These are phyloP conservation scores for Corchorus olitorius DNA, from an alignment of 345 rosid genomes.

Conservation along the genomic window DNA sequence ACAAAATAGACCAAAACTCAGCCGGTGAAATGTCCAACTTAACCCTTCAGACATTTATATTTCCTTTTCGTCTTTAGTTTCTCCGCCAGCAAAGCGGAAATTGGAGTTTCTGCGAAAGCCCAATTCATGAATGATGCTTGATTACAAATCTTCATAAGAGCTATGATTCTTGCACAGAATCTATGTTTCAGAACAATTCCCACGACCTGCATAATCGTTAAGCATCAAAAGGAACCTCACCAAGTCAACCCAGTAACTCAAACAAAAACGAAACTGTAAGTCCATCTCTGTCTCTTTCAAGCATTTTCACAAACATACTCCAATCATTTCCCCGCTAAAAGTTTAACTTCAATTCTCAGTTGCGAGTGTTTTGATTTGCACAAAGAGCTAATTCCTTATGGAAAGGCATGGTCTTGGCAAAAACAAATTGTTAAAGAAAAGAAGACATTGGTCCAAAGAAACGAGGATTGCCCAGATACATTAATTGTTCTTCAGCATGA, in stretches of 20 bases:
- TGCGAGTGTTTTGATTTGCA: conserved; percentile 70
- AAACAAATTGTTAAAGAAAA: conserved; percentile 57
- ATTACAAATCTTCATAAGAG: conserved; percentile 3
- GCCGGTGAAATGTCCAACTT: conserved; percentile 2
- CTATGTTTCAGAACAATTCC: conserved; percentile 27
- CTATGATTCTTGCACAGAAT: conserved; percentile 28
- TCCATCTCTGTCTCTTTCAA: conserved; percentile 12
- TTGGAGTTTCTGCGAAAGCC: neutral
- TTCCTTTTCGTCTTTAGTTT: conserved; percentile 15
- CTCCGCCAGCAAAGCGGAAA: neutral
- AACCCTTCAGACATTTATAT: conserved; percentile 4
- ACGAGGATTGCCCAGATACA: conserved; percentile 65
- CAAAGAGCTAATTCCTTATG: conserved; percentile 62
- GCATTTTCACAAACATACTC: conserved; percentile 44
- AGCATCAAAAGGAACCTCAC: conserved; percentile 1
- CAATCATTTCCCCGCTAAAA: conserved; percentile 17
- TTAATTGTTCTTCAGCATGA: conserved; percentile 66
- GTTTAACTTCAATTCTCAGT: conserved; percentile 32
- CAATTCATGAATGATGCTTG: neutral
- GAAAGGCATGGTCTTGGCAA: conserved; percentile 81
- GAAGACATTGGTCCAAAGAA: conserved; percentile 49
- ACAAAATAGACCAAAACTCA: conserved; percentile 7
- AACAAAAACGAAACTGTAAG: conserved; percentile 28
- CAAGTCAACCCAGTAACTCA: conserved; percentile 16
- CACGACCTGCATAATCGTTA: conserved; percentile 5